Percentiles rank a stretch among this genome's conserved stretches.
These are phyloP conservation scores for Penicillium fuscoglaucum DNA, from an alignment of 2,329 filamentous ascomycete genomes.

Conservation along the genomic window DNA sequence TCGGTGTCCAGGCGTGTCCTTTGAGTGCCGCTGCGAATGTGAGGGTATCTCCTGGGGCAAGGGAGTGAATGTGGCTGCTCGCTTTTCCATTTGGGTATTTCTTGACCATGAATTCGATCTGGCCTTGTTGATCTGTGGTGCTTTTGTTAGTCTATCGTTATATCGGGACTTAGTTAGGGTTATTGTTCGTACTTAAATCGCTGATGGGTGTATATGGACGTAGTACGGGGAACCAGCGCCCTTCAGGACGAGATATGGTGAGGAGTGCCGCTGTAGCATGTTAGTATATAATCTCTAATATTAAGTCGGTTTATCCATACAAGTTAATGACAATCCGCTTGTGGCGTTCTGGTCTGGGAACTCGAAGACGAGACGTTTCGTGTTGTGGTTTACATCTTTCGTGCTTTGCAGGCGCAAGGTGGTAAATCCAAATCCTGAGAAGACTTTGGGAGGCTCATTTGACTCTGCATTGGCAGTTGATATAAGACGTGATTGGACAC, in stretches of 20 bases:
- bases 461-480: constrained; percentile 12
- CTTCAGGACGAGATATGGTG: constrained; percentile 60
- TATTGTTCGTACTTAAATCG: constrained; percentile 44
- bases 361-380: constrained; percentile 58
- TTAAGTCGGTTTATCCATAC: constrained; percentile 27
- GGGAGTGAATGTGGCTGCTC: constrained; percentile 65
- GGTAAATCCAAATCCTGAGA: constrained; percentile 38
- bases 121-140: constrained; percentile 54
- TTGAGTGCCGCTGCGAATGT: constrained; percentile 58
- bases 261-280: constrained; percentile 54
- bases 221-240: constrained; percentile 58
- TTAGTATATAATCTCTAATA: background rate
- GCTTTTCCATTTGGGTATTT: constrained; percentile 66
- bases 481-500: background rate
- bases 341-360: constrained; percentile 50
- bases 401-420: constrained; percentile 54
- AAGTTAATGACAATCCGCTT: constrained; percentile 54
- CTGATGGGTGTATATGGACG: constrained; percentile 68
- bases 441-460: constrained; percentile 7
- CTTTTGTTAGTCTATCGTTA: constrained; percentile 8
- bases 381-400: constrained; percentile 59
- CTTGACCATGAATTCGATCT: constrained; percentile 66
- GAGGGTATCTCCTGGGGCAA: constrained; percentile 62
- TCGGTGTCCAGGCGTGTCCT: constrained; percentile 56
- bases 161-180: background rate